Conservation (phyloP, 140 eudicot genomes). For the Cichorium intybus region DNA sequence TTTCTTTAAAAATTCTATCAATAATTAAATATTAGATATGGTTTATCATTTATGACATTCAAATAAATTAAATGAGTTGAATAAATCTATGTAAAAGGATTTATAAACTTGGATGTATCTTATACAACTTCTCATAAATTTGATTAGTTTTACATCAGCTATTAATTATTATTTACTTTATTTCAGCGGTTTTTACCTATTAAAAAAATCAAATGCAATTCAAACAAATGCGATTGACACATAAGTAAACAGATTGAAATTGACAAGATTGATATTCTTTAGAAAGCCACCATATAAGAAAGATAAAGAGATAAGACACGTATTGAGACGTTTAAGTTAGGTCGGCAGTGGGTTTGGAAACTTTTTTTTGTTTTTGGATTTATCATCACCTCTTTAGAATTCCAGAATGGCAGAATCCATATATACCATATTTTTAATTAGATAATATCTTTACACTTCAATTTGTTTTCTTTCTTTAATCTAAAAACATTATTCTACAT, state of each 20-base stretch:
- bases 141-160: neutral
- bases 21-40: neutral
- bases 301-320: constrained; percentile 19
- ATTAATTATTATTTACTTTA: neutral
- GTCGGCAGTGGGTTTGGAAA: constrained; percentile 20
- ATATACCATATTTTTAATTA: neutral
- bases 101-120: no score
- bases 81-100: no score
- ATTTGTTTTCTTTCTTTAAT: neutral
- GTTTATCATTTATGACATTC: neutral
- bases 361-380: constrained; percentile 2
- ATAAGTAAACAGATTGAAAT: no score
- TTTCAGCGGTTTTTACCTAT: neutral
- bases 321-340: constrained; percentile 20
- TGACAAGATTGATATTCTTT: neutral
- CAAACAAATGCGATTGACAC: neutral
- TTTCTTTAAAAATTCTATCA: neutral
- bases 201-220: neutral
- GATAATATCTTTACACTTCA: neutral
- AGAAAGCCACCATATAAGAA: neutral
- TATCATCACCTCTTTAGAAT: neutral
- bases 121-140: neutral
- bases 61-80: neutral
- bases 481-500: neutral
- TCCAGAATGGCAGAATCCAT: neutral